Percentiles rank a stretch among this genome's conserved stretches.
These are phyloP conservation scores for Leptographium wingfieldii DNA, from an alignment of 2,329 filamentous ascomycete species.

Conservation along the genomic window DNA sequence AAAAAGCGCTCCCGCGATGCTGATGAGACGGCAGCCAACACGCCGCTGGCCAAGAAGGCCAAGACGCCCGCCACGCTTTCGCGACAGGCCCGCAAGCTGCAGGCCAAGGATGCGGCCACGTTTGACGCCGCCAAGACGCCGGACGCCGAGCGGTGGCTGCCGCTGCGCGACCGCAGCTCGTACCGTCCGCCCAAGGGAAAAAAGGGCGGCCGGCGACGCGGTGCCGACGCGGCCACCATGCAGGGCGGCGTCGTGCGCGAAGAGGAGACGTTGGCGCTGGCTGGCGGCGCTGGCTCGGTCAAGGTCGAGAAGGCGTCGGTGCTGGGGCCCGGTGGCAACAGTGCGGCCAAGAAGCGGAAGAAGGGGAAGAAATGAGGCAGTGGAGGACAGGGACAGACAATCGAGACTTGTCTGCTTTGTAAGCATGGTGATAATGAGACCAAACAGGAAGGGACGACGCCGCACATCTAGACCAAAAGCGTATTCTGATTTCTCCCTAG, in stretches of 20 bases:
- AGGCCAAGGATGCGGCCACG: conserved; percentile 17
- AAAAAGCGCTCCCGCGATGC: conserved; percentile 5
- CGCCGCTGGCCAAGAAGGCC: background rate
- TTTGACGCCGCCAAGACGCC: conserved; percentile 66
- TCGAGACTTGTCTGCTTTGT: background rate
- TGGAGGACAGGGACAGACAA: too few species aligned
- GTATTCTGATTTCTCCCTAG: too few species aligned
- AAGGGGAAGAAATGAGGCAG: conserved; percentile 25
- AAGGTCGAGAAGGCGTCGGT: conserved; percentile 46
- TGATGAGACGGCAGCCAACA: conserved; percentile 2
- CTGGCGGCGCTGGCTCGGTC: conserved; percentile 48
- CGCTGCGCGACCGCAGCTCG: conserved; percentile 73
- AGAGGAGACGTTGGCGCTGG: conserved; percentile 52
- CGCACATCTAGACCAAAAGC: too few species aligned
- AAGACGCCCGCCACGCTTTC: conserved; percentile 33
- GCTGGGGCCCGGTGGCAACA: conserved; percentile 13
- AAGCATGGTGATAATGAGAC: too few species aligned
- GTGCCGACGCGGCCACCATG: conserved; percentile 54
- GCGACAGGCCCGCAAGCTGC: conserved; percentile 21
- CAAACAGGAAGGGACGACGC: too few species aligned
- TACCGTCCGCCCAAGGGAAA: conserved; percentile 85
- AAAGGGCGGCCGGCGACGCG: conserved; percentile 62
- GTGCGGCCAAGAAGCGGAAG: conserved; percentile 25
- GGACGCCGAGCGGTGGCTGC: conserved; percentile 89
- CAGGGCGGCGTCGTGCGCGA: conserved; percentile 76